phyloP scores from a whole-genome alignment of 805 yeast genomes.

The Myxozyma geophila region DNA sequence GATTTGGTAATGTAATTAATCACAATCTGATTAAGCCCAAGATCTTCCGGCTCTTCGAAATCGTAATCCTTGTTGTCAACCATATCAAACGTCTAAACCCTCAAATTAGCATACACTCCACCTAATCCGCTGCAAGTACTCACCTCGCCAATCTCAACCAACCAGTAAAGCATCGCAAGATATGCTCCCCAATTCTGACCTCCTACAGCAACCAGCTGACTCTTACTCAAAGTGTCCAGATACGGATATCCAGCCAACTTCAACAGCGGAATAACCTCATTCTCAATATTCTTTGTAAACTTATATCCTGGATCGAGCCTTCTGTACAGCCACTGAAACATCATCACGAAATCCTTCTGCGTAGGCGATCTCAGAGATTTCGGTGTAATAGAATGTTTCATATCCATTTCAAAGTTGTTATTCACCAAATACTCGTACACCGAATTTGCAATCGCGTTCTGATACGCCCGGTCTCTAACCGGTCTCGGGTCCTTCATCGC shows the following conservation, averaged over 20 bases:
- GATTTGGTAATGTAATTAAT: conserved; percentile 67
- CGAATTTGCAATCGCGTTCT: conserved; percentile 53
- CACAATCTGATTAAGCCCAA: conserved; percentile 55
- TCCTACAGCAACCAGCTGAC: conserved; percentile 89
- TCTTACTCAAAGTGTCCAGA: conserved; percentile 75
- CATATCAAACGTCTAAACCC: conserved; percentile 47
- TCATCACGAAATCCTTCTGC: conserved; percentile 77
- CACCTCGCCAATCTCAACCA: conserved; percentile 57
- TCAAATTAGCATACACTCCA: conserved; percentile 27
- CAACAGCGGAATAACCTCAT: conserved; percentile 71
- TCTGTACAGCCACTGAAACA: conserved; percentile 79
- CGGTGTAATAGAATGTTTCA: conserved; percentile 67
- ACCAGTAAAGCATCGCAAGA: conserved; percentile 82
- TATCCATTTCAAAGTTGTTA: conserved; percentile 74
- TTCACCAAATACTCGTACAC: conserved; percentile 64
- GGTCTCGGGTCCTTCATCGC: conserved; percentile 68
- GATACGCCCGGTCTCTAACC: conserved; percentile 71
- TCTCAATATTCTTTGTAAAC: conserved; percentile 70
- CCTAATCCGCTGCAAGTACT: neutral
- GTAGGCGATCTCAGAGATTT: conserved; percentile 77
- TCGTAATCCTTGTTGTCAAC: conserved; percentile 48
- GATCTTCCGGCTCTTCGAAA: conserved; percentile 49
- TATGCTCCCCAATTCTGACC: conserved; percentile 83
- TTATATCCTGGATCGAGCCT: conserved; percentile 78
- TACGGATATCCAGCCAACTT: conserved; percentile 77